Evolutionary conservation across 257 asterid species (phyloP), one percentile per base, ranked within the genome.

Genomic region (Solanum pimpinellifolium): DNA sequence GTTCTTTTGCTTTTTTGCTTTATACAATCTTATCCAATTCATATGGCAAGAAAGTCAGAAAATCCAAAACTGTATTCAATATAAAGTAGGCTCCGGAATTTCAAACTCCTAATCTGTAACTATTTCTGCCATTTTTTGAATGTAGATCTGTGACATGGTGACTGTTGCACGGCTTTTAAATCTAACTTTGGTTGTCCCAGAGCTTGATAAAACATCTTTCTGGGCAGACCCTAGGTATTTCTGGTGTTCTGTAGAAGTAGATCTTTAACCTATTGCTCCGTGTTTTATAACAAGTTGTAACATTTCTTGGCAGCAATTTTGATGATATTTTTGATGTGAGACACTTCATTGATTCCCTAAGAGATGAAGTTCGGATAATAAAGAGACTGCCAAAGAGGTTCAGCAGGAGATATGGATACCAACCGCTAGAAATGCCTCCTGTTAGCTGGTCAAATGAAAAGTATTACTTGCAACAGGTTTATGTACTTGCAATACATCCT

Each of bases 101-200:
- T 21, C 62, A 14, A 44, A 25, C 84, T 77, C 84, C 25, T 77
- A 77, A 44, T 87, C 68, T 56, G 74, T 56, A 59, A 83, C 42
- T 68, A 66, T 35, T 72, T 82, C 86, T 62, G 52, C 85, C 27
- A 27, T 18, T 31, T 83, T 87, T 89, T 89, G 78, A 74, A 77
- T 90, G 90, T 87, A 97, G 99, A 97, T 97, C 78, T 97, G 99
- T 89, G 99, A 97, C 94, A 97, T 97, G 99, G 99, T 97, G 89
- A 87, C 93, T 29, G 88, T 97, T 88, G 99, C 99, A 68, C 98
- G 98, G 80, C 94, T 95, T 86, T 87, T 97, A 92, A 97, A 97
- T 91, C 98, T 97, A 86, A 97, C 99, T 7, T 91, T 90, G 94
- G 93, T 97, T 86, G 96, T 97, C 86, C 99, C 99, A 8, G 95